Evolutionary conservation across 352 stramenopile genomes (phyloP), one percentile per base, ranked within the genome.

Genomic region (Globisporangium uncinulatum): DNA sequence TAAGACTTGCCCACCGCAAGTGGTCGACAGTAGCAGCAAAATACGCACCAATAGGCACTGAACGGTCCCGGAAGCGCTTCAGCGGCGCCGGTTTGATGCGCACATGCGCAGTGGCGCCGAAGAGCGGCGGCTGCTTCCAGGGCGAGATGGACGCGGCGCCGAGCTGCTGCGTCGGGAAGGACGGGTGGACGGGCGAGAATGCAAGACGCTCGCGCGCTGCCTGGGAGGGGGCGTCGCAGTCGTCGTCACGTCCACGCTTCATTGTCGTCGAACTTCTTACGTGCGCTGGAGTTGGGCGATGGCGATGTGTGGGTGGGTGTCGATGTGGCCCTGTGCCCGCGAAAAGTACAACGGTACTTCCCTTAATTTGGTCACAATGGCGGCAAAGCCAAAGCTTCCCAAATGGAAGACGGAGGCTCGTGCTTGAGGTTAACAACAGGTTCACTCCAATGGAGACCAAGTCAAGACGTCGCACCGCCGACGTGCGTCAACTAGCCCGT

Each of bases 11-110:
- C n/a, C n/a, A n/a, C n/a, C n/a, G n/a, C n/a, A n/a, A n/a, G n/a
- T n/a, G n/a, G n/a, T n/a, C n/a, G n/a, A 21, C 17, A 37, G 9
- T n/a, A 42, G 4, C 32, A 20, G 1, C 7, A 6, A 13, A 11
- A 41, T 31, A 42, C 70, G 29, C 54, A 92, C 81, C 81, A 54
- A 92, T 77, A 39, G 81, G 81, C 15, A 92, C 67, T 4, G 71
- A 79, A 57, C 82, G 77, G 65, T 89, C 82, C 62, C 82, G 74
- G 59, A 70, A 70, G 54, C 82, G 79, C 65, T 92, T 92, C 57
- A 67, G 53, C 17, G 76, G 63, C 9, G 54, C 45, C 9, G 51
- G 42, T 24, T 64, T 64, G 8, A 19, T n/a, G 34, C 51, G 51
- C 39, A 34, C 34, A 19, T 59, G 57, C 21, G 34, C 39, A 15